Conservation (phyloP, 345 rosid species). For the Firmiana major region DNA sequence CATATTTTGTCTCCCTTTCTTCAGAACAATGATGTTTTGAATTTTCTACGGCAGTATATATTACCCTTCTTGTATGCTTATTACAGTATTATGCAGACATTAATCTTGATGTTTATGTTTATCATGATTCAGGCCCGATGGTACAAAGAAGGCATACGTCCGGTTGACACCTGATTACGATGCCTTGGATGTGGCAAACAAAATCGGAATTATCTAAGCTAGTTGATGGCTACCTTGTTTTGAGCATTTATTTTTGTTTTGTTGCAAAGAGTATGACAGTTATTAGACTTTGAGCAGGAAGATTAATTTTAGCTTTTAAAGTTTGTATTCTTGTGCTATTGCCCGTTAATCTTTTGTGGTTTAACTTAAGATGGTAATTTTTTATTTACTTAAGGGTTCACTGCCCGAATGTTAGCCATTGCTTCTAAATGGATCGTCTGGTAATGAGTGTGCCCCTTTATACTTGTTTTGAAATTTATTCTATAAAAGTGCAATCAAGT, state of each 20-base stretch:
- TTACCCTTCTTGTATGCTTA: neutral
- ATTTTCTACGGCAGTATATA: neutral
- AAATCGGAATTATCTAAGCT: conserved; percentile 81
- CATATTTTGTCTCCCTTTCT: neutral
- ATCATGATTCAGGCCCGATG: conserved; percentile 67
- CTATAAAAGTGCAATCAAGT: too few relatives aligned
- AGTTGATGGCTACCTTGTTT: neutral
- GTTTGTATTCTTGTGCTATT: conserved; percentile 3
- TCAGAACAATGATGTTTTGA: neutral
- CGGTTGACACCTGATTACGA: conserved; percentile 89
- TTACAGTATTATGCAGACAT: neutral
- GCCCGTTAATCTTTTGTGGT: conserved; percentile 1
- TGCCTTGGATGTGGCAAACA: conserved; percentile 97
- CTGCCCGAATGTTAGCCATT: neutral
- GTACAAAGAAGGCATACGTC: conserved; percentile 89
- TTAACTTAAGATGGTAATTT: neutral
- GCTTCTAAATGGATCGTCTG: neutral
- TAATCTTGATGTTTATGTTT: neutral
- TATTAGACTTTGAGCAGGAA: conserved; percentile 13
- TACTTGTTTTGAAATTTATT: neutral
- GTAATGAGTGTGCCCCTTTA: neutral
- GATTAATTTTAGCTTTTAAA: neutral
- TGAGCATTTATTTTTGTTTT: conserved; percentile 5
- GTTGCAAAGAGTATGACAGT: conserved; percentile 6
- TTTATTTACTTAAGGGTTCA: neutral